Evolutionary conservation across 805 yeast species (phyloP), one percentile per base, ranked within the genome.

Genomic region (Candida palmyrensis): DNA sequence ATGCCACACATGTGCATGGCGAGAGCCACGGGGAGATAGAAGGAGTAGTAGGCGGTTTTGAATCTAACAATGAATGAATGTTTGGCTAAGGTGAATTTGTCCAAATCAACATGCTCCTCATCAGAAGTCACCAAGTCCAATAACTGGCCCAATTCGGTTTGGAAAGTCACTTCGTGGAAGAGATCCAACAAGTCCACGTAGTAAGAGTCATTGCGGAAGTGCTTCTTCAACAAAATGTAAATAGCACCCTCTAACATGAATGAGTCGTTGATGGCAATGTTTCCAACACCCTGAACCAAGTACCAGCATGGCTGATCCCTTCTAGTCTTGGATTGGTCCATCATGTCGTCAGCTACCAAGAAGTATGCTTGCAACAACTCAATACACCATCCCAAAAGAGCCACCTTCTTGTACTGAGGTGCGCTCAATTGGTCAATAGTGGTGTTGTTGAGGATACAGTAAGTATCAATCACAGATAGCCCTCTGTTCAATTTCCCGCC

Each of bases 291-390:
- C 45, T 75, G 78, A 22, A 66, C 73, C 53, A 72, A 78, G 70
- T 88, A 92, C 98, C 98, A 92, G 64, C 98, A 92, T 45, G 96
- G 92, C 65, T 90, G 97, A 39, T 97, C 98, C 60, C 98, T 82
- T 73, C 98, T 84, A 26, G 98, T 92, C 59, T 86, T 82, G 21
- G 96, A 84, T 47, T 79, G 77, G 60, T 92, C 98, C 98, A 92
- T 92, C 79, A 92, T 92, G 58, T 92, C 98, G 59, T 92, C 98
- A 20, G 97, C 94, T 37, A 92, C 97, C 51, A 92, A 73, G 71
- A 92, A 92, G 59, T 86, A 92, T 2, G 97, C 97, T 66, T 90
- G 98, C 47, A 90, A 71, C 44, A 92, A 72, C 66, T 92, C 98
- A 47, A 92, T 78, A 48, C 87, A 73, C 98, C 98, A 92, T 15